A percentile compares a stretch with the other conserved stretches of the same genome.
Evolutionary conservation across 148 eudicot species (phyloP).

Genomic region (Beta vulgaris): DNA sequence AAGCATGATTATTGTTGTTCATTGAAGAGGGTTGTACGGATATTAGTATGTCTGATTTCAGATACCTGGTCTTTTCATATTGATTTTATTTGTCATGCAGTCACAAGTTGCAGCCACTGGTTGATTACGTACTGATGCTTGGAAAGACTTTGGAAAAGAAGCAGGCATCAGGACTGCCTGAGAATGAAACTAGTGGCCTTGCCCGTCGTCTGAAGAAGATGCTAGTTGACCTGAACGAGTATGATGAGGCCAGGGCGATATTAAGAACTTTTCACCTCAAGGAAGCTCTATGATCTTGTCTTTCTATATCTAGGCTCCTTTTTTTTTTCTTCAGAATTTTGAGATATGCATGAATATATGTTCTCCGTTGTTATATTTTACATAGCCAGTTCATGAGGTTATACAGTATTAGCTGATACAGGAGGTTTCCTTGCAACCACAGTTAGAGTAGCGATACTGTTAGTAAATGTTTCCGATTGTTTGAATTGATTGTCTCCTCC

Average conservation of each 20-base stretch:
- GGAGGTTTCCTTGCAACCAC: no score
- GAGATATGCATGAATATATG: neutral
- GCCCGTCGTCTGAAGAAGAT: conserved; percentile 86
- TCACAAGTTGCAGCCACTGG: conserved; percentile 75
- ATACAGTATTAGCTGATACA: no score
- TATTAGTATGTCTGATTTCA: neutral
- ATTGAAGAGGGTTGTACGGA: neutral
- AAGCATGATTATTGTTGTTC: neutral
- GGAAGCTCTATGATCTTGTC: conserved; percentile 46
- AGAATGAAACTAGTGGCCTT: conserved; percentile 51
- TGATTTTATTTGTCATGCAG: conserved; percentile 36
- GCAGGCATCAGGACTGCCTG: conserved; percentile 44
- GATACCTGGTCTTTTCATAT: neutral
- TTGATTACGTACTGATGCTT: conserved; percentile 58
- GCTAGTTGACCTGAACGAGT: conserved; percentile 87
- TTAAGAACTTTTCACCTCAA: conserved; percentile 72
- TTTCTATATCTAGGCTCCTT: neutral
- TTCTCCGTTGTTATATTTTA: neutral
- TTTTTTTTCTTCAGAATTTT: neutral
- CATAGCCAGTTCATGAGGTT: neutral
- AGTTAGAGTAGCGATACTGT: no score
- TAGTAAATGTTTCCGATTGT: no score
- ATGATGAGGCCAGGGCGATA: conserved; percentile 72
- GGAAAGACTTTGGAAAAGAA: conserved; percentile 65
- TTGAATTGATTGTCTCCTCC: no score